Evolutionary conservation across 306 rosid genomes (phyloP), one percentile per base, ranked within the genome.

Genomic region (Cucurbita moschata): DNA sequence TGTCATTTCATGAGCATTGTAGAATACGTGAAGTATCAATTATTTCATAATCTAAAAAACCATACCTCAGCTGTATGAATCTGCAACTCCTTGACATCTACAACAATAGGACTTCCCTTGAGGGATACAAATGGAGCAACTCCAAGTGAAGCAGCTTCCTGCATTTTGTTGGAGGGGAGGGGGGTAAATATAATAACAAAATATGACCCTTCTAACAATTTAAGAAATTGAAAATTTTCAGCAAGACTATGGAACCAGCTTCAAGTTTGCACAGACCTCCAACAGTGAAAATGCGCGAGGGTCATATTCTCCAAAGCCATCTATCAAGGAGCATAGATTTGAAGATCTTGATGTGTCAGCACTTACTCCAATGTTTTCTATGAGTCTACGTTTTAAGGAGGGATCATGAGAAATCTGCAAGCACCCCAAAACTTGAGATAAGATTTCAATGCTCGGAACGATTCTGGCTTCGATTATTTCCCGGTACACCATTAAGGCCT

Each of bases 61-160:
- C 91, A 82, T 79, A 91, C 99, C 99, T 91, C 87, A 72, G 96
- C 92, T 57, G 90, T 82, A 82, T 80, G 87, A 79, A 79, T 47
- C 66, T 75, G 85, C 75, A 91, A 76, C 66, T 87, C 88, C 79
- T 86, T 94, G 74, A 79, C 83, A 79, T 94, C 95, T 52, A 84
- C 85, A 77, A 94, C 77, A 76, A 90, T 66, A 9, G 96, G 95
- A 85, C 68, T 87, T 78, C 73, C 82, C 83, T 91, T 94, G 62
- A 89, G 85, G 75, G 96, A 91, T 60, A 85, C 86, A 49, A 78
- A 87, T 58, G 96, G 90, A 84, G 89, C 85, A 80, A 88, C 82
- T 76, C 95, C 99, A 81, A 82, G 86, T 52, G 97, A 94, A 73
- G 97, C 92, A 87, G 95, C 92, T 87, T 91, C 97, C 99, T 94